Evolutionary conservation across 768 basidiomycete genomes (phyloP).

Genomic region (Pisolithus microcarpus): DNA sequence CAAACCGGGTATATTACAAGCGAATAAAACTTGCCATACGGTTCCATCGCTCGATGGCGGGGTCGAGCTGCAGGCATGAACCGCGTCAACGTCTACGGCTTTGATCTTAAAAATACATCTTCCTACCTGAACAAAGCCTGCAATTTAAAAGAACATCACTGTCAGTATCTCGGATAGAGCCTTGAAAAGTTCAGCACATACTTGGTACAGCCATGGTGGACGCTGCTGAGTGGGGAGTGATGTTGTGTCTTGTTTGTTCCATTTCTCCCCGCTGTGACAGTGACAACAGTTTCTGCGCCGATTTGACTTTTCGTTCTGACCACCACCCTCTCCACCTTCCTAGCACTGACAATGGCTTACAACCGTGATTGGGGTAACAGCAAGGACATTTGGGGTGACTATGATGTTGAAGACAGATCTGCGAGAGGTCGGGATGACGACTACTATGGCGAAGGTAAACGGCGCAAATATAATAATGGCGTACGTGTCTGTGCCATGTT

Average conservation of each 20-base stretch:
- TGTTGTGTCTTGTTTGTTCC: slow-evolving; percentile 28
- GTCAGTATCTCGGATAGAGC: slow-evolving; percentile 7
- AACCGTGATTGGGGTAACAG: slow-evolving; percentile 87
- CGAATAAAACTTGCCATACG: slow-evolving; percentile 40
- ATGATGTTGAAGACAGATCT: slow-evolving; percentile 30
- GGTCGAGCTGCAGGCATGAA: slow-evolving; percentile 32
- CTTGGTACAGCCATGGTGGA: slow-evolving; percentile 63
- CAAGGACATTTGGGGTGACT: slow-evolving; percentile 53
- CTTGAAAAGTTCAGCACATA: slow-evolving; percentile 19
- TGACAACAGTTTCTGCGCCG: background rate
- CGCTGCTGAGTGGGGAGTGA: slow-evolving; percentile 17
- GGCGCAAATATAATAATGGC: slow-evolving; percentile 72
- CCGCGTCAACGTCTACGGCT: background rate
- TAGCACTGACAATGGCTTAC: slow-evolving; percentile 46
- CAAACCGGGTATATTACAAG: background rate
- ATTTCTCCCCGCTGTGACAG: slow-evolving; percentile 1
- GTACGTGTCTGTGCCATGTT: slow-evolving; percentile 34
- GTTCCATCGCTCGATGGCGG: slow-evolving; percentile 58
- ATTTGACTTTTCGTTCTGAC: slow-evolving; percentile 13
- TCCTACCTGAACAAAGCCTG: slow-evolving; percentile 55
- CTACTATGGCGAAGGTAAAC: slow-evolving; percentile 61
- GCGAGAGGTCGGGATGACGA: slow-evolving; percentile 62
- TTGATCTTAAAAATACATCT: background rate
- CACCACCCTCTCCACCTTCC: slow-evolving; percentile 13
- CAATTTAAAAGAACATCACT: slow-evolving; percentile 9